Evolutionary conservation across 108 stramenopile genomes (phyloP), one percentile per base, ranked within the genome.

Genomic region (Nitzschia palea): DNA sequence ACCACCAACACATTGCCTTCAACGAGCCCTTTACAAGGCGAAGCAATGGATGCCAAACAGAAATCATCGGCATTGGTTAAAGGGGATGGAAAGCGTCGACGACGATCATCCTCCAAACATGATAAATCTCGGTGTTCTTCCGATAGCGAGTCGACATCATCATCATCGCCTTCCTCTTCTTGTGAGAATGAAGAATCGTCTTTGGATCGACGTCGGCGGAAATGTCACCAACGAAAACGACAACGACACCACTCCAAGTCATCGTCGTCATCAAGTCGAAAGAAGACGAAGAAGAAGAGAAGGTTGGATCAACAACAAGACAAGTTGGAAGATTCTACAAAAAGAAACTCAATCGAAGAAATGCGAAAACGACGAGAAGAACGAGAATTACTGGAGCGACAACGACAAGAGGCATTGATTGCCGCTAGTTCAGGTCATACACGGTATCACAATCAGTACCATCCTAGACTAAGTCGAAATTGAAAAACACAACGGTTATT

Each of bases 381-480:
- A 47, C 56, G 78, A 58, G 73, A 74, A 47, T 29, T 45, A 2
- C 17, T 1, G 27, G 78, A 79, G 47, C 62, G 72, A 14, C 26
- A 65, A 52, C 59, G 78, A 22, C 43, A 64, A 45, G 61, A 50
- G 8, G 29, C 25, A 4, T 0, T 73, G 10, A 32, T 59, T 17
- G 29, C 47, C 12, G 1, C 23, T 2, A 12, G 15, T 26, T 2
- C 10, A 1, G 40, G 59, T 18, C 59, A 26, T 5, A 2, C 40
- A 18, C 33, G 51, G 23, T 70, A 70, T 64, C 75, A 63, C n/a
- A 33, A 76, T 64, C 75, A 70, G 23, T 76, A 56, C 51, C 42
- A 76, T 64, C 68, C 75, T 30, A 14, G 52, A 2, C 25, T 63
- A 8, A 76, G 68, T 44, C 33, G 68, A 52, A 45, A 47, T 15